A percentile compares a stretch with the other conserved stretches of the same genome.
phyloP scores from a whole-genome alignment of 2,329 filamentous ascomycete genomes.

The Xylariaceae sp. region DNA sequence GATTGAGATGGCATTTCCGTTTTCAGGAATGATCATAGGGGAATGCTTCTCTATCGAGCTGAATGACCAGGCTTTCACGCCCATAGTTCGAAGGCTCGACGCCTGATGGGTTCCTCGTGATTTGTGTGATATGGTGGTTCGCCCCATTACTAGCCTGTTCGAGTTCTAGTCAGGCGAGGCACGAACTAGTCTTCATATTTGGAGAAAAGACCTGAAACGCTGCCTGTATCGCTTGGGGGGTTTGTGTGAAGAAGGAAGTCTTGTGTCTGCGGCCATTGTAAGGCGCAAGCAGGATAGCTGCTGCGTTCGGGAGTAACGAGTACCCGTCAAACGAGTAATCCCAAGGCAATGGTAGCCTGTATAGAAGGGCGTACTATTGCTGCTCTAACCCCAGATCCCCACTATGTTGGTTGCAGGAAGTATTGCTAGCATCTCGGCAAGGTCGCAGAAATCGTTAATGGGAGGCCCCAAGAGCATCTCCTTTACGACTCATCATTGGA shows the following conservation, averaged over 20 bases:
- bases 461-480: conserved; percentile 20
- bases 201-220: background rate
- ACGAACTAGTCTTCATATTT: background rate
- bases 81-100: conserved; percentile 14
- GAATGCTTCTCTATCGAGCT: conserved; percentile 24
- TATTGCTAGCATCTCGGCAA: conserved; percentile 24
- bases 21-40: conserved; percentile 30
- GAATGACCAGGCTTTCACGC: conserved; percentile 18
- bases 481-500: conserved; percentile 21
- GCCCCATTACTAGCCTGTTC: conserved; percentile 9
- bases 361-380: conserved; percentile 30
- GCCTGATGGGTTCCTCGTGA: conserved; percentile 20
- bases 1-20: conserved; percentile 24
- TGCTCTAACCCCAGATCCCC: conserved; percentile 29
- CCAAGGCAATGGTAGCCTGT: conserved; percentile 29
- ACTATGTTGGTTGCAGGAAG: conserved; percentile 24
- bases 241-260: background rate
- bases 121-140: conserved; percentile 19
- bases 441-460: conserved; percentile 16
- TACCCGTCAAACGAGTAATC: conserved; percentile 13
- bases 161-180: conserved; percentile 1
- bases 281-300: conserved; percentile 5
- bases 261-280: background rate
- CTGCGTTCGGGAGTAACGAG: background rate
- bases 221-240: background rate